A percentile compares a stretch with the other conserved stretches of the same genome.
Conservation (phyloP, 371 early-diverging fungal species). For the Rhizopus arrhizus region DNA sequence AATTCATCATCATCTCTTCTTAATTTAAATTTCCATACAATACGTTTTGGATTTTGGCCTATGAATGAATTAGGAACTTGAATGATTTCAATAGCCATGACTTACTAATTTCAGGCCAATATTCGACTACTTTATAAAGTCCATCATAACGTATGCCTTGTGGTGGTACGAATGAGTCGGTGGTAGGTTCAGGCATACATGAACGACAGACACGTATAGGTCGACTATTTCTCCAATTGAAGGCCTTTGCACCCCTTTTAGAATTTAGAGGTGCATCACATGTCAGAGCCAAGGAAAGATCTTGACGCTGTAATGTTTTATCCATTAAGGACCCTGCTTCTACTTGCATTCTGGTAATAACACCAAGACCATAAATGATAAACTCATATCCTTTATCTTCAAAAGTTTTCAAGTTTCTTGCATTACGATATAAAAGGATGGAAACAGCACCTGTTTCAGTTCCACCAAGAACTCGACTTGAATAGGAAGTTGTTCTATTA, state of each 20-base stretch:
- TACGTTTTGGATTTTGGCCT: conserved; percentile 21
- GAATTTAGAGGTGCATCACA: conserved; percentile 53
- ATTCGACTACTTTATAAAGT: conserved; percentile 63
- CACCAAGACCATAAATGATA: conserved; percentile 61
- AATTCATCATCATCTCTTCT: conserved; percentile 66
- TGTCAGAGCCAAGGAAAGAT: conserved; percentile 58
- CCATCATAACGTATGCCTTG: conserved; percentile 69
- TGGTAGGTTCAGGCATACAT: conserved; percentile 35
- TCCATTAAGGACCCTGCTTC: not conserved
- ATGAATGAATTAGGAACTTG: not conserved
- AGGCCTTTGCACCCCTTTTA: conserved; percentile 44
- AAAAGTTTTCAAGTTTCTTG: conserved; percentile 44
- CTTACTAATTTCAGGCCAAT: conserved; percentile 60
- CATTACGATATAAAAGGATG: conserved; percentile 56
- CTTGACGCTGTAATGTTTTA: conserved; percentile 49
- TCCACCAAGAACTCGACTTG: conserved; percentile 54
- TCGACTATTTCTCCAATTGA: conserved; percentile 58
- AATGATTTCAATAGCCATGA: not conserved
- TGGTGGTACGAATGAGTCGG: conserved; percentile 41
- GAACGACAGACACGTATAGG: conserved; percentile 64
- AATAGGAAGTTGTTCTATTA: conserved; percentile 43
- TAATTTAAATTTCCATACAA: conserved; percentile 60
- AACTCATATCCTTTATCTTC: conserved; percentile 62
- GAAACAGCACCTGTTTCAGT: conserved; percentile 52
- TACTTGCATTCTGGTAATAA: conserved; percentile 30